phyloP scores from a whole-genome alignment of 2,329 filamentous ascomycete genomes.

The Pseudocercospora crystallina region DNA sequence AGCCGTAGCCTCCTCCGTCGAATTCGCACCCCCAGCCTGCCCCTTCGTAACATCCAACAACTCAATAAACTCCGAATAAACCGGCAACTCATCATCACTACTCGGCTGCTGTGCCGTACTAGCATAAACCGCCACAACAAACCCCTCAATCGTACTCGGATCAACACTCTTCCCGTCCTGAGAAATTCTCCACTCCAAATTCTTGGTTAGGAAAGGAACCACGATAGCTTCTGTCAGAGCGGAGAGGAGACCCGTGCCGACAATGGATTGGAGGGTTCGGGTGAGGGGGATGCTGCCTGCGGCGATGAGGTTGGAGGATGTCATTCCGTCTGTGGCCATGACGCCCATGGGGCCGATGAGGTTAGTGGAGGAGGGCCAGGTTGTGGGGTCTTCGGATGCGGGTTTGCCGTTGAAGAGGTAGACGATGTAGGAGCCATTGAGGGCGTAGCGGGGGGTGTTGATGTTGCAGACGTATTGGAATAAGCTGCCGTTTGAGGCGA shows the following conservation, averaged over 20 bases:
- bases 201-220: constrained; percentile 32
- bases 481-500: constrained; percentile 46
- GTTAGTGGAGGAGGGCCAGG: constrained; percentile 55
- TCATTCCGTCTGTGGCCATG: constrained; percentile 19
- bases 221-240: constrained; percentile 31
- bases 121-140: constrained; percentile 42
- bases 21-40: constrained; percentile 21
- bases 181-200: constrained; percentile 38
- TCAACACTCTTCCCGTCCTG: constrained; percentile 34
- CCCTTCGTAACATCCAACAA: constrained; percentile 22
- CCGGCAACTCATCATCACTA: constrained; percentile 35
- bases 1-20: constrained; percentile 6
- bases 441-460: constrained; percentile 57
- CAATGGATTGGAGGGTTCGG: constrained; percentile 38
- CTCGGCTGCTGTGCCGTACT: constrained; percentile 37
- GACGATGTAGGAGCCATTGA: constrained; percentile 63
- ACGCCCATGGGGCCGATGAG: constrained; percentile 62
- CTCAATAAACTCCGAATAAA: constrained; percentile 32
- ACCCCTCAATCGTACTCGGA: constrained; percentile 35
- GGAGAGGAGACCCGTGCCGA: constrained; percentile 31
- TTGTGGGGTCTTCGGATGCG: constrained; percentile 39
- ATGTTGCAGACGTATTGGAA: constrained; percentile 71
- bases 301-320: constrained; percentile 28
- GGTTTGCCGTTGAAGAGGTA: constrained; percentile 65
- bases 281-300: constrained; percentile 50